Conservation (phyloP, 1,284 basidiomycete species). For the Sutorius eximius region DNA sequence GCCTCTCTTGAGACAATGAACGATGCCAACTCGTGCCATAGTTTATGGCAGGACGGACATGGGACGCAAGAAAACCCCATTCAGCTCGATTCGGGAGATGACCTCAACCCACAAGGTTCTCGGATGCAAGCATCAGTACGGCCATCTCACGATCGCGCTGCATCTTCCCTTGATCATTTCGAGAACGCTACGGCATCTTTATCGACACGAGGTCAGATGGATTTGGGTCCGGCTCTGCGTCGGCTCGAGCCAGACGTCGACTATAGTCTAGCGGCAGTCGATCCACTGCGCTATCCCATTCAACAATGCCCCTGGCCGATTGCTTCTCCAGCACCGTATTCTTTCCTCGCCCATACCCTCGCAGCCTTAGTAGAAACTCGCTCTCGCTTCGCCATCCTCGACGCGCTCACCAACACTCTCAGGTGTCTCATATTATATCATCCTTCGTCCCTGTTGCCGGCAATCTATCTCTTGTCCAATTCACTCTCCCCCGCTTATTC, state of each 20-base stretch:
- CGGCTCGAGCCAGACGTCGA: neutral
- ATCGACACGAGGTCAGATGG: slow-evolving; percentile 3
- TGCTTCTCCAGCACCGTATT: slow-evolving; percentile 64
- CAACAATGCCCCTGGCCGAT: slow-evolving; percentile 39
- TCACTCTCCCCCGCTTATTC: slow-evolving; percentile 79
- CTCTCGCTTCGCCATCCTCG: slow-evolving; percentile 80
- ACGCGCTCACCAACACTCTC: slow-evolving; percentile 79
- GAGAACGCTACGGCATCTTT: slow-evolving; percentile 8
- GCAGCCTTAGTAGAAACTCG: slow-evolving; percentile 72
- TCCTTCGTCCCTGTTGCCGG: slow-evolving; percentile 68
- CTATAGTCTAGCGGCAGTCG: slow-evolving; percentile 44
- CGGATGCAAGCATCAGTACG: slow-evolving; percentile 1
- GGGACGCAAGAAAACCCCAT: slow-evolving; percentile 30
- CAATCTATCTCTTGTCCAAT: slow-evolving; percentile 91
- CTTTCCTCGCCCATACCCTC: slow-evolving; percentile 79
- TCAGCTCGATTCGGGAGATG: slow-evolving; percentile 26
- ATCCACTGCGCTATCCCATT: slow-evolving; percentile 46
- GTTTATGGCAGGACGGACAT: slow-evolving; percentile 18
- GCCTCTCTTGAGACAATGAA: slow-evolving; percentile 10
- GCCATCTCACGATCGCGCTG: slow-evolving; percentile 17
- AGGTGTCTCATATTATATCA: slow-evolving; percentile 71
- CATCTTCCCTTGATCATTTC: slow-evolving; percentile 11
- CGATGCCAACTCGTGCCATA: neutral
- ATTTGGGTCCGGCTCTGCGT: slow-evolving; percentile 5
- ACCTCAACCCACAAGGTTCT: slow-evolving; percentile 8